Conservation (phyloP, 257 asterid genomes). For the Penstemon newberryi region DNA sequence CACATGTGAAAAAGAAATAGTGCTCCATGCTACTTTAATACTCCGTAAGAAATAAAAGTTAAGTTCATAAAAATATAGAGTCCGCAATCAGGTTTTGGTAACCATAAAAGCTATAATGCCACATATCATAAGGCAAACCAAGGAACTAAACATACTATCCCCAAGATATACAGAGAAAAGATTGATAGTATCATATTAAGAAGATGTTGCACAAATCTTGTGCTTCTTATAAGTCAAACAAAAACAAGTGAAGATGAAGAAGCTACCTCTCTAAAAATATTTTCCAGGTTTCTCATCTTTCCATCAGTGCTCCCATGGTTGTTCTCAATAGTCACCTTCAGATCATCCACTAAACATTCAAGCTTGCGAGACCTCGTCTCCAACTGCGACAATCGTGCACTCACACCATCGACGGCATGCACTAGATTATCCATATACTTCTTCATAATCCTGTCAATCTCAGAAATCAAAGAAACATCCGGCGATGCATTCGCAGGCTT, state of each 20-base stretch:
- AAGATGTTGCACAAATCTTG: neutral
- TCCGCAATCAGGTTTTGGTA: neutral
- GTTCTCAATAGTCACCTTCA: constrained; percentile 69
- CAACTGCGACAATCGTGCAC: constrained; percentile 85
- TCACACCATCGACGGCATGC: constrained; percentile 71
- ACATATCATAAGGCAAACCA: neutral
- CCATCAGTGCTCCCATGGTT: constrained; percentile 74
- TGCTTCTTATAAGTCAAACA: constrained; percentile 4
- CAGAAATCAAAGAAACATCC: constrained; percentile 56
- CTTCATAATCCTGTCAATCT: constrained; percentile 79
- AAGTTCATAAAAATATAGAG: neutral
- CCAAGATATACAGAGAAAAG: neutral
- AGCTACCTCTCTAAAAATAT: constrained; percentile 77
- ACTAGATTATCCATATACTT: constrained; percentile 73
- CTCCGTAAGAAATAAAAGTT: neutral
- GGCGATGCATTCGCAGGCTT: constrained; percentile 41
- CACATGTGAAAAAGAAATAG: neutral
- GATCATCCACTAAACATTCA: constrained; percentile 79
- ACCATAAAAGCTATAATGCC: neutral
- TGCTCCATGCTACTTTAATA: neutral
- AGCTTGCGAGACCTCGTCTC: constrained; percentile 74
- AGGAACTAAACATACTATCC: neutral
- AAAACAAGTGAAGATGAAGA: constrained; percentile 12
- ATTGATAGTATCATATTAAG: constrained; percentile 13
- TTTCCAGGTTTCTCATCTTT: constrained; percentile 72